Base-by-base conservation (phyloP, 352 stramenopile species). In the Phytopythium delawarense region DNA sequence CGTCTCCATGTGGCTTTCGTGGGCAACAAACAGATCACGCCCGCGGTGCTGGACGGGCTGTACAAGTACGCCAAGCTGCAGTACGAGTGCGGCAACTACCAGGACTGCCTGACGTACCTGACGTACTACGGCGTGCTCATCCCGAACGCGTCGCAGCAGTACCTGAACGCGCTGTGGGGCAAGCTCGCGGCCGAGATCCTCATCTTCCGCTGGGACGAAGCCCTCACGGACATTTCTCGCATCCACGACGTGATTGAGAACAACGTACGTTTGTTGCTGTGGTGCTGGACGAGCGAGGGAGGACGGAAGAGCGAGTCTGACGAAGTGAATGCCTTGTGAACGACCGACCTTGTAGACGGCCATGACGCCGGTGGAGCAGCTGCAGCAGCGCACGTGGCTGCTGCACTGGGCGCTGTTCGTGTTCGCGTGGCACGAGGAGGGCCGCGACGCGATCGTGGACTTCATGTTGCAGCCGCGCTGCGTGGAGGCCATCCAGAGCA, bases 321-420 rank as follows among this genome's bases (percentile, higher is more conserved):
- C 42, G 0, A 5, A 49, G 16, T 49, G 42, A 49, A 23, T n/a
- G 9, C 4, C 7, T 45, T 13, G 37, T 44, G 40, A n/a, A n/a
- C 15, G 20, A 9, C n/a, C 28, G 20, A 9, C 25, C 1, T 25
- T 53, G 65, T 62, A 92, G 83, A 76, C 67, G 39, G 65, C 75
- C 23, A 92, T 91, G 79, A 82, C 81, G 52, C 76, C 94, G 13
- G 82, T 98, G 40, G 84, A 98, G 69, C 91, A 97, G 70, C 88
- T 99, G 20, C 91, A 99, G 79, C 94, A 99, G 80, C 90, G 97
- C 65, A 98, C 92, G 50, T 99, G 97, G 97, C 79, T 99, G 32
- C 81, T 99, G 46, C 97, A 99, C 81, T 99, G 97, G 97, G 92
- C 89, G 61, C 81, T 99, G 23, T 99, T 99, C 76, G 96, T 96